phyloP scores from a whole-genome alignment of 2,329 filamentous ascomycete genomes.

The Blastomyces gilchristii region DNA sequence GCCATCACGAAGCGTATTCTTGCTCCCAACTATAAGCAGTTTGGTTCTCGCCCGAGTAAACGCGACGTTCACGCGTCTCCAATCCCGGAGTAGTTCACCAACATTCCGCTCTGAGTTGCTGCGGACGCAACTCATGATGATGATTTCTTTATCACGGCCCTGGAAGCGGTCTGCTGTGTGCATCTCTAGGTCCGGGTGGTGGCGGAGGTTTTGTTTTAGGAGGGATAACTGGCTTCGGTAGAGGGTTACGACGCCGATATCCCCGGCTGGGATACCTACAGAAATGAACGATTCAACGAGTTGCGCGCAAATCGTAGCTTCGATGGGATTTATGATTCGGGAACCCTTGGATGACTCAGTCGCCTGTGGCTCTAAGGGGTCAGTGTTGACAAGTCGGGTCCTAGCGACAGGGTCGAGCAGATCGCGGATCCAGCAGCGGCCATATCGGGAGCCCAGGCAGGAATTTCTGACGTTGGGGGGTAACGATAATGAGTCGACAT shows the following conservation, averaged over 20 bases:
- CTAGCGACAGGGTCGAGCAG: slow-evolving; percentile 60
- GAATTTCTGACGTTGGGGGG: slow-evolving; percentile 29
- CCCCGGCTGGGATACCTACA: slow-evolving; percentile 59
- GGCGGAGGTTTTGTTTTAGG: slow-evolving; percentile 61
- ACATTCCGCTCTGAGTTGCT: slow-evolving; percentile 73
- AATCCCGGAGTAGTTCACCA: slow-evolving; percentile 85
- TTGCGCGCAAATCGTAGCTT: slow-evolving; percentile 66
- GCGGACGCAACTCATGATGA: slow-evolving; percentile 77
- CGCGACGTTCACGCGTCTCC: slow-evolving; percentile 88
- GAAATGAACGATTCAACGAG: slow-evolving; percentile 69
- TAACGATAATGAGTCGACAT: slow-evolving; percentile 27
- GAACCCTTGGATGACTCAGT: slow-evolving; percentile 61
- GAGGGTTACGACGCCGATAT: slow-evolving; percentile 92
- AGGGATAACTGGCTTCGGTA: slow-evolving; percentile 87
- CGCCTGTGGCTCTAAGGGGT: slow-evolving; percentile 53
- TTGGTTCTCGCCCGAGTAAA: slow-evolving; percentile 91
- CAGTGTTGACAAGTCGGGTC: slow-evolving; percentile 84
- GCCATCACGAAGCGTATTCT: slow-evolving; percentile 55
- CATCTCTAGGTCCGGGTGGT: slow-evolving; percentile 64
- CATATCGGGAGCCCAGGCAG: slow-evolving; percentile 44
- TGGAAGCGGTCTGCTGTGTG: slow-evolving; percentile 97
- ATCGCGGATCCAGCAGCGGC: slow-evolving; percentile 64
- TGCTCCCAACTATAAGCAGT: slow-evolving; percentile 75
- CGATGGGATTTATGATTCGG: slow-evolving; percentile 78
- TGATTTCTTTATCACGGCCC: slow-evolving; percentile 86